Evolutionary conservation across 2,329 filamentous ascomycete species (phyloP).

Genomic region (Calonectria naviculata): DNA sequence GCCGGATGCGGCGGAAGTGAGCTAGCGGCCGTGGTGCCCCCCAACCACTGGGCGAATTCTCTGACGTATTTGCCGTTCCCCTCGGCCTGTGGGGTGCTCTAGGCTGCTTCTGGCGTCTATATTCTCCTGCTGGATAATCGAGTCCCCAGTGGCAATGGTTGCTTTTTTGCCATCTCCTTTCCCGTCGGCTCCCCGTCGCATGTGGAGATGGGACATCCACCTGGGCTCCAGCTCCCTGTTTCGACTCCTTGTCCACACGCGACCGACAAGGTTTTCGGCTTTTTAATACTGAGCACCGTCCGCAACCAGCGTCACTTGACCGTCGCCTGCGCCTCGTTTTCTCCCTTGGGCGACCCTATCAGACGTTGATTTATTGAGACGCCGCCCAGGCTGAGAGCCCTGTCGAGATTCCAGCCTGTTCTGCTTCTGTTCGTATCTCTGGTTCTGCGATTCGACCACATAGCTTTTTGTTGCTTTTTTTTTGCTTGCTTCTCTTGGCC

Average conservation of each 20-base stretch:
- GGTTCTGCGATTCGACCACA: background rate
- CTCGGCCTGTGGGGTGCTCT: background rate
- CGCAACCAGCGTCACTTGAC: slow-evolving; percentile 1
- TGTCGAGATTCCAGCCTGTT: too few relatives aligned
- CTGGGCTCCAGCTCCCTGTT: slow-evolving; percentile 2
- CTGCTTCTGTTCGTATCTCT: background rate
- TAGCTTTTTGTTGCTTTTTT: background rate
- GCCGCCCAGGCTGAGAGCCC: background rate
- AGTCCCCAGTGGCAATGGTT: background rate
- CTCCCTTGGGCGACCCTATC: background rate
- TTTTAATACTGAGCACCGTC: background rate
- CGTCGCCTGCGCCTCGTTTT: background rate
- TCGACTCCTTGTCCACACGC: slow-evolving; percentile 7
- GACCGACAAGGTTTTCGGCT: slow-evolving; percentile 5
- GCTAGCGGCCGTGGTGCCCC: too few relatives aligned
- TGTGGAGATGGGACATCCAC: background rate
- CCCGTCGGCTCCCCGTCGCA: background rate
- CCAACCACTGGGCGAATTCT: too few relatives aligned
- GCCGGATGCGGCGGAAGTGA: background rate
- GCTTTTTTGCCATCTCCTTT: slow-evolving; percentile 2
- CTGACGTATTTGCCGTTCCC: background rate
- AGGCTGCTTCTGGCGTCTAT: background rate
- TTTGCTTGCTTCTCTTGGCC: background rate
- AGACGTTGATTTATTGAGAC: background rate
- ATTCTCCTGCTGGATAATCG: too few relatives aligned